Conservation (phyloP, 2,329 filamentous ascomycete species). For the Dryadomyces sulphureus region DNA sequence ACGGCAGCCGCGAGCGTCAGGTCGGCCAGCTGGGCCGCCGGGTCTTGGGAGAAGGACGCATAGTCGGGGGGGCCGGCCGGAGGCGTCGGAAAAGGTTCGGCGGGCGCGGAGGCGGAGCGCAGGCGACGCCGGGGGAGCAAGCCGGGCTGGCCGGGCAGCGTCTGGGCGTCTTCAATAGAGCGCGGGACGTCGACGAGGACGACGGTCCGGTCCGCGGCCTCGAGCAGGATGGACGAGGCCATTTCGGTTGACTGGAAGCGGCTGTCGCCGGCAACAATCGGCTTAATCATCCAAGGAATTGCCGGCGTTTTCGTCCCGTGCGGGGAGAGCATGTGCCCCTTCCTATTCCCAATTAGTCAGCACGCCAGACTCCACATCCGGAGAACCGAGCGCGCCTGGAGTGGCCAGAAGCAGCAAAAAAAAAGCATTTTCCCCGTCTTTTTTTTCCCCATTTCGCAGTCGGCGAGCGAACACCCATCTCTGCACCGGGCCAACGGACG, state of each 20-base stretch:
- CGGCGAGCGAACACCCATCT: too few species aligned
- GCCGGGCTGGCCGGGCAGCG: slow-evolving; percentile 17
- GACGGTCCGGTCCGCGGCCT: slow-evolving; percentile 32
- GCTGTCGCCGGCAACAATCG: neutral
- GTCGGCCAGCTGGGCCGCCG: slow-evolving; percentile 35
- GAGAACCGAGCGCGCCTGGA: neutral
- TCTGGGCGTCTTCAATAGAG: slow-evolving; percentile 54
- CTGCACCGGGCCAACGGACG: too few species aligned
- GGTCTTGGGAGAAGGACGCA: slow-evolving; percentile 9
- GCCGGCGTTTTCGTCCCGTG: neutral
- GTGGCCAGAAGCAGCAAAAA: neutral
- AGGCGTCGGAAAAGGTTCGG: slow-evolving; percentile 33
- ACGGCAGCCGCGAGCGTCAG: slow-evolving; percentile 35
- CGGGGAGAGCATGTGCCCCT: too few species aligned
- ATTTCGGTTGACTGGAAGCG: neutral
- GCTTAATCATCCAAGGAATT: neutral
- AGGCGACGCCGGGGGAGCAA: slow-evolving; percentile 19
- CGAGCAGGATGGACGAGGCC: slow-evolving; percentile 33
- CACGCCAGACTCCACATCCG: neutral
- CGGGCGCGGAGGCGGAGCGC: slow-evolving; percentile 28
- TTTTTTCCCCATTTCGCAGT: neutral
- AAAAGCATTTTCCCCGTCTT: neutral
- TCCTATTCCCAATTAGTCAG: too few species aligned
- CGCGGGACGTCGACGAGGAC: slow-evolving; percentile 54
- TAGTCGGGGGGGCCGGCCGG: neutral